A percentile compares a stretch with the other conserved stretches of the same genome.
Conservation (phyloP, 176 grass and related monocot species). For the Aegilops speltoides region DNA sequence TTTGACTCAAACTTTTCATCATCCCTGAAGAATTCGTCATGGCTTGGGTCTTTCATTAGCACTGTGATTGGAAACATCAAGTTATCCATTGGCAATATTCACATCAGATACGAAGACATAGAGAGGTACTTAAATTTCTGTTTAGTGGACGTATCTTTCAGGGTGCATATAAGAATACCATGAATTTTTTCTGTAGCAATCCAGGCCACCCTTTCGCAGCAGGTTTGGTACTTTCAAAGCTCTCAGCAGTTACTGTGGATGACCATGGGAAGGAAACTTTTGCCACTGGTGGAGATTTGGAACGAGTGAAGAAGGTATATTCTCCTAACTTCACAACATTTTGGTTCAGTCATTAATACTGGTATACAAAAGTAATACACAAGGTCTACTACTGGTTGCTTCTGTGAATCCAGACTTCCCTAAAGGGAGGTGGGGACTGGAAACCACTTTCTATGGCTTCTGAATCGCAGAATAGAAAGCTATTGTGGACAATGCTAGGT, state of each 20-base stretch:
- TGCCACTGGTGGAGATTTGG: constrained; percentile 85
- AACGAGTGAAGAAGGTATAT: constrained; percentile 77
- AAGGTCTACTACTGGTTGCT: constrained; percentile 4
- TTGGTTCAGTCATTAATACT: constrained; percentile 10
- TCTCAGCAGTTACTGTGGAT: constrained; percentile 91
- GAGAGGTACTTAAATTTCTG: constrained; percentile 73
- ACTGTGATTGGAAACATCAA: constrained; percentile 97
- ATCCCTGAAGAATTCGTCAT: constrained; percentile 78
- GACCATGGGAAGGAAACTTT: constrained; percentile 90
- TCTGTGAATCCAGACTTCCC: constrained; percentile 1
- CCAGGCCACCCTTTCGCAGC: constrained; percentile 89
- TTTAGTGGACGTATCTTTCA: constrained; percentile 23
- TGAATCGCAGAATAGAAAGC: constrained; percentile 2
- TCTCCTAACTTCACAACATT: constrained; percentile 4
- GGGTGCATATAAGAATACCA: constrained; percentile 23
- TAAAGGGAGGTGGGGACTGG: constrained; percentile 7
- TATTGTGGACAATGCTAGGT: background rate
- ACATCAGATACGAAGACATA: constrained; percentile 93
- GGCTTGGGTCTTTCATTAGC: constrained; percentile 90
- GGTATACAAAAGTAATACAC: constrained; percentile 10
- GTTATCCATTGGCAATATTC: constrained; percentile 86
- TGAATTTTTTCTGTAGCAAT: constrained; percentile 78
- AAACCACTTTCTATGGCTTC: constrained; percentile 12
- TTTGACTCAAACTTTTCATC: constrained; percentile 21
- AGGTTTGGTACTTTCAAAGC: constrained; percentile 81